phyloP scores from a whole-genome alignment of 768 basidiomycete species.

The Termitomyces sp. region DNA sequence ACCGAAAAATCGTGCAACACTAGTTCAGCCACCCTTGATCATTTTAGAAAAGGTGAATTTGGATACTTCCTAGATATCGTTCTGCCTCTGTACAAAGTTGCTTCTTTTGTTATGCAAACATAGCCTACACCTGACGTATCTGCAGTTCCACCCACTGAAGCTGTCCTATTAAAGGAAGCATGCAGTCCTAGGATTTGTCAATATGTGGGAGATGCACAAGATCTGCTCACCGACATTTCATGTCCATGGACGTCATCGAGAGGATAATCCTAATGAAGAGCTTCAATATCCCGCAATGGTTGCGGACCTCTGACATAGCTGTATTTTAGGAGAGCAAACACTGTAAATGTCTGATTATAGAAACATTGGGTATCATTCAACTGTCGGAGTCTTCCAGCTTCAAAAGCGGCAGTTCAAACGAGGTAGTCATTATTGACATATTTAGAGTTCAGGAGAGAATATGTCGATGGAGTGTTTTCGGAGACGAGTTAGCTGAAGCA shows the following conservation, averaged over 20 bases:
- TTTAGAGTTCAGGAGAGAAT: too few species aligned
- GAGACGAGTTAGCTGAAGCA: not conserved
- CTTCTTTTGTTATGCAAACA: not conserved
- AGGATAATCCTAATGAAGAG: slow-evolving; percentile 8
- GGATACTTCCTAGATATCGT: slow-evolving; percentile 10
- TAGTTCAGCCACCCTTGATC: slow-evolving; percentile 8
- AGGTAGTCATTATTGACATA: not conserved
- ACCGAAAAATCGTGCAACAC: slow-evolving; percentile 7
- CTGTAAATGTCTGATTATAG: slow-evolving; percentile 5
- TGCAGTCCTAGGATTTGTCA: slow-evolving; percentile 11
- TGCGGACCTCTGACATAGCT: slow-evolving; percentile 9
- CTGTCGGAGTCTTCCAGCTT: slow-evolving; percentile 10
- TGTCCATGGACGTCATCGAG: not conserved
- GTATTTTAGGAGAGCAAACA: not conserved
- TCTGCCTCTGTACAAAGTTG: slow-evolving; percentile 11
- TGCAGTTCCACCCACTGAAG: slow-evolving; percentile 2
- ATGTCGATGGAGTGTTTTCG: slow-evolving; percentile 1
- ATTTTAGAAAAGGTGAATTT: slow-evolving; percentile 13
- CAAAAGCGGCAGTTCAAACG: not conserved
- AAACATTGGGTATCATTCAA: slow-evolving; percentile 7
- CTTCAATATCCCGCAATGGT: slow-evolving; percentile 15
- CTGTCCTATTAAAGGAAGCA: slow-evolving; percentile 2
- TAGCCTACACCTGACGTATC: not conserved
- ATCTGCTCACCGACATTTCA: slow-evolving; percentile 8
- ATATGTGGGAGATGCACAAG: slow-evolving; percentile 15